phyloP scores from a whole-genome alignment of 2,329 filamentous ascomycete species.

The Paracoccidioides lutzii region DNA sequence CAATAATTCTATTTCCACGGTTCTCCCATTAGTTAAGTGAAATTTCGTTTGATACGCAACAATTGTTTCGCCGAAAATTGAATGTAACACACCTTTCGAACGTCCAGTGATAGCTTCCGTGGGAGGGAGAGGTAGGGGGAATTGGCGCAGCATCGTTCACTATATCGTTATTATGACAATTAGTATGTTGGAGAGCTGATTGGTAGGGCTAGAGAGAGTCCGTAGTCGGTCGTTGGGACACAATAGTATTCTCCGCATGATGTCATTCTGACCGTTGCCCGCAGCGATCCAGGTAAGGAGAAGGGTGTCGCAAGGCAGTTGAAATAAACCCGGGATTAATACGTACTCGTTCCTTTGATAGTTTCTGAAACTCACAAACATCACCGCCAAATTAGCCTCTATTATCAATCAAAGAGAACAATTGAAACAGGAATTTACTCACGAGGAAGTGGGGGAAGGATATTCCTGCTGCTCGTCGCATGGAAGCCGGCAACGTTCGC shows the following conservation, averaged over 20 bases:
- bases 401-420: neutral
- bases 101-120: slow-evolving; percentile 98
- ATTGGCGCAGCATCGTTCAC: slow-evolving; percentile 79
- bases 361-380: slow-evolving; percentile 41
- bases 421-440: slow-evolving; percentile 29
- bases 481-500: slow-evolving; percentile 70
- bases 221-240: neutral
- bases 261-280: neutral
- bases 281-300: neutral
- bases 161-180: slow-evolving; percentile 18
- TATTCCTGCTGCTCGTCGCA: slow-evolving; percentile 59
- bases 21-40: neutral
- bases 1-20: slow-evolving; percentile 47
- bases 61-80: neutral
- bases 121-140: slow-evolving; percentile 57
- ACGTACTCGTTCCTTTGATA: slow-evolving; percentile 61
- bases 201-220: neutral
- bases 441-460: slow-evolving; percentile 80
- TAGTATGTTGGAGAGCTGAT: neutral
- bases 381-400: slow-evolving; percentile 32
- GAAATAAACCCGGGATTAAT: neutral
- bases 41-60: neutral
- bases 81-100: slow-evolving; percentile 55
- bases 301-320: neutral
- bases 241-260: neutral